These are phyloP conservation scores for Phytophthora kernoviae DNA, from an alignment of 352 stramenopile genomes.

Conservation along the genomic window DNA sequence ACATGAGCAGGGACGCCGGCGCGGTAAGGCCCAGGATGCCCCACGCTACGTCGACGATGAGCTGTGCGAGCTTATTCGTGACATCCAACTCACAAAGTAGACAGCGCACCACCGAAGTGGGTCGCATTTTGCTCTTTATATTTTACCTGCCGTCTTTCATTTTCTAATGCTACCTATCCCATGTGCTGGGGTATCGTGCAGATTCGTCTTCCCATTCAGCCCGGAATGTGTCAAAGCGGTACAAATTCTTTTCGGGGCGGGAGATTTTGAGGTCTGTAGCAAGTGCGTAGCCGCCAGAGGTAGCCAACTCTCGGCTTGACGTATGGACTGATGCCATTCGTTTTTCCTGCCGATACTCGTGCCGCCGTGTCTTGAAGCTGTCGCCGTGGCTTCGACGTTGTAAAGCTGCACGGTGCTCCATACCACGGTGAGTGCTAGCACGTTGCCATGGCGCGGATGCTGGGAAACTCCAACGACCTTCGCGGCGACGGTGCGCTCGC, in stretches of 20 bases:
- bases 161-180: constrained; percentile 39
- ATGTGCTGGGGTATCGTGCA: constrained; percentile 60
- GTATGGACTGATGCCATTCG: constrained; percentile 25
- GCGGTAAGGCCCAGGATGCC: constrained; percentile 28
- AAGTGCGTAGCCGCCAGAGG: constrained; percentile 34
- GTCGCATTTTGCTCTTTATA: constrained; percentile 13
- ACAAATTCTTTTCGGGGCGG: constrained; percentile 62
- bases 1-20: constrained; percentile 39
- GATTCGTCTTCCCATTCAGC: constrained; percentile 74
- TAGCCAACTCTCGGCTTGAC: constrained; percentile 16
- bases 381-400: constrained; percentile 38
- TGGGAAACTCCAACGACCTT: constrained; percentile 53
- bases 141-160: constrained; percentile 1
- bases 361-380: constrained; percentile 24
- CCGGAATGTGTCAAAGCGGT: constrained; percentile 81
- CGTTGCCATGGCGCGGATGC: constrained; percentile 53
- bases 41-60: constrained; percentile 51
- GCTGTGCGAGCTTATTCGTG: constrained; percentile 56
- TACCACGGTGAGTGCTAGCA: constrained; percentile 71
- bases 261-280: constrained; percentile 69
- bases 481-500: constrained; percentile 77
- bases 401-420: constrained; percentile 85
- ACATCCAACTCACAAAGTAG: constrained; percentile 52
- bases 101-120: constrained; percentile 25
- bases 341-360: constrained; percentile 31